These are phyloP conservation scores for Vanrija pseudolonga DNA, from an alignment of 1,284 basidiomycete genomes.

Conservation along the genomic window DNA sequence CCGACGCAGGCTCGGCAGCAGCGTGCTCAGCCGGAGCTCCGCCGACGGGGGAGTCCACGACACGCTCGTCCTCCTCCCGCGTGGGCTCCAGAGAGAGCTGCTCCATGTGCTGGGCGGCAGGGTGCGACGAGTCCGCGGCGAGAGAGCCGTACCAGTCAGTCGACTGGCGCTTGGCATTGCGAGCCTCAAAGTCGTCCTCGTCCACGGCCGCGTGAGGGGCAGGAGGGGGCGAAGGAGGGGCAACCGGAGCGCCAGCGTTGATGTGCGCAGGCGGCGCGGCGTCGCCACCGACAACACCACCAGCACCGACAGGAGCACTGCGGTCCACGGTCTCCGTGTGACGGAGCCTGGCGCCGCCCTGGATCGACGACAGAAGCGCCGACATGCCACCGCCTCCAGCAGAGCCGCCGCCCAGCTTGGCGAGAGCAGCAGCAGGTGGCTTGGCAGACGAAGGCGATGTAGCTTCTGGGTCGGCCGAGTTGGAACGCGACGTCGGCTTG, in stretches of 20 bases:
- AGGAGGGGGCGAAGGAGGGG: conserved; percentile 23
- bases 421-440: conserved; percentile 47
- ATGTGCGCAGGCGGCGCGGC: conserved; percentile 69
- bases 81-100: conserved; percentile 24
- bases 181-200: conserved; percentile 29
- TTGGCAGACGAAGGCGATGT: conserved; percentile 47
- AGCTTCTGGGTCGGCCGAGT: conserved; percentile 39
- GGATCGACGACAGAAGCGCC: conserved; percentile 77
- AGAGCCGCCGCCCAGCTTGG: conserved; percentile 46
- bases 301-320: conserved; percentile 63
- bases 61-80: conserved; percentile 48
- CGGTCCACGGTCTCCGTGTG: conserved; percentile 83
- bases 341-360: conserved; percentile 70
- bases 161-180: conserved; percentile 64
- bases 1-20: conserved; percentile 2
- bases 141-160: conserved; percentile 89
- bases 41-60: not conserved
- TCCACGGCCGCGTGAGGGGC: not conserved
- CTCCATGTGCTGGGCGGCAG: conserved; percentile 24
- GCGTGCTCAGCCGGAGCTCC: not conserved
- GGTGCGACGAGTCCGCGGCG: conserved; percentile 64
- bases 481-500: conserved; percentile 18
- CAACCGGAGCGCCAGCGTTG: conserved; percentile 49
- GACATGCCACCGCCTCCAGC: conserved; percentile 47
- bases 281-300: conserved; percentile 68